phyloP scores from a whole-genome alignment of 2,329 filamentous ascomycete genomes.

The Pseudogymnoascus sp. region DNA sequence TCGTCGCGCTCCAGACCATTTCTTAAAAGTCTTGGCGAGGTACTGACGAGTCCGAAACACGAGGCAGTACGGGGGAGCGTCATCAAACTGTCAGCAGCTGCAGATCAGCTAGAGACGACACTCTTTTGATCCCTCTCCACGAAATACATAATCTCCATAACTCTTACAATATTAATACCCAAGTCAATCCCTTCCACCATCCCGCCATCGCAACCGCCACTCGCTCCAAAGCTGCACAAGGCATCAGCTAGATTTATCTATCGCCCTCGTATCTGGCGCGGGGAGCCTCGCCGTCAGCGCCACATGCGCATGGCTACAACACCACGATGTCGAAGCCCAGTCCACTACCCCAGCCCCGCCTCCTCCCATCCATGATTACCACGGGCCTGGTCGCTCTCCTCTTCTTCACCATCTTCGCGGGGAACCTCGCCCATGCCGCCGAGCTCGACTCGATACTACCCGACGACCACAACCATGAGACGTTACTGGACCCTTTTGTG shows the following conservation, averaged over 20 bases:
- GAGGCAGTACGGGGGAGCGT: background rate
- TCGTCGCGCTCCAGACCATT: background rate
- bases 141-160: constrained; percentile 2
- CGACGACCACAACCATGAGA: constrained; percentile 39
- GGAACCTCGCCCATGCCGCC: constrained; percentile 53
- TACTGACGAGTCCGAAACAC: constrained; percentile 5
- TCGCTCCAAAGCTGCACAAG: background rate
- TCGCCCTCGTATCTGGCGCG: background rate
- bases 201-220: background rate
- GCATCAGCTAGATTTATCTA: background rate
- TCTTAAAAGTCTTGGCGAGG: background rate
- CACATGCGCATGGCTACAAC: constrained; percentile 9
- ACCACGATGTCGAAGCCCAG: constrained; percentile 42
- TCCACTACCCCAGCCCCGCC: constrained; percentile 63
- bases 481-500: constrained; percentile 28
- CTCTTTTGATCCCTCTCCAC: background rate
- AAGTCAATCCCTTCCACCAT: background rate
- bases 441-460: constrained; percentile 39
- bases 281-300: constrained; percentile 3
- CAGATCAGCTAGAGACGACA: background rate
- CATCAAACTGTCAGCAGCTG: constrained; percentile 8
- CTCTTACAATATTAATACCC: constrained; percentile 2
- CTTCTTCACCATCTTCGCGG: constrained; percentile 50
- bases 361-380: constrained; percentile 56
- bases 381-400: constrained; percentile 50